These are phyloP conservation scores for Nemania abortiva DNA, from an alignment of 2,329 filamentous ascomycete genomes.

Conservation along the genomic window DNA sequence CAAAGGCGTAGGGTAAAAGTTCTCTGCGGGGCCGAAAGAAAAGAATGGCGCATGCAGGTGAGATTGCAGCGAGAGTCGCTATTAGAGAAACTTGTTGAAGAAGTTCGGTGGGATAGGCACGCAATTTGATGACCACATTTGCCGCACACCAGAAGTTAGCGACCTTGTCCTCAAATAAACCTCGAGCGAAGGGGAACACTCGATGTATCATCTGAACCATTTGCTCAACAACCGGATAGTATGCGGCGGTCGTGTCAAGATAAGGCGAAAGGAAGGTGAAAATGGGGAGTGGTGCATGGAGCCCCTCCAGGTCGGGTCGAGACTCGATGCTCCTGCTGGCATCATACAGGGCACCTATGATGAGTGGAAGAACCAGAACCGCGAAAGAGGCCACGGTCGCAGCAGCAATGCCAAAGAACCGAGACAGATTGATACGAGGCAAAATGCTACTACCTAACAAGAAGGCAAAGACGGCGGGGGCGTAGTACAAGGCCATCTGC, in stretches of 20 bases:
- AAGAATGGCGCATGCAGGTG: conserved; percentile 82
- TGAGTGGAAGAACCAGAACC: conserved; percentile 79
- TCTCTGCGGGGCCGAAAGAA: conserved; percentile 82
- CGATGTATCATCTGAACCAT: conserved; percentile 86
- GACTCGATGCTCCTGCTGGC: conserved; percentile 71
- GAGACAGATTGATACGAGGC: conserved; percentile 74
- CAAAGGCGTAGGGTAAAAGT: conserved; percentile 82
- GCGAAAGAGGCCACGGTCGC: conserved; percentile 80
- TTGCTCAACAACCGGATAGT: conserved; percentile 83
- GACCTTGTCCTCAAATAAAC: conserved; percentile 98
- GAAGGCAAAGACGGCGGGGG: conserved; percentile 91
- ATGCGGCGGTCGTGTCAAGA: conserved; percentile 73
- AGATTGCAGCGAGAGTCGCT: conserved; percentile 80
- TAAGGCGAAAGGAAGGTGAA: conserved; percentile 69
- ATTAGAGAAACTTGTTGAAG: conserved; percentile 82
- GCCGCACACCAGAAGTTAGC: conserved; percentile 98
- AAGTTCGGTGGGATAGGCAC: conserved; percentile 75
- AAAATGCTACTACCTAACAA: conserved; percentile 88
- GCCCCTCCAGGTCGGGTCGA: conserved; percentile 67
- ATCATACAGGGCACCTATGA: conserved; percentile 78
- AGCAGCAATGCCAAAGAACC: conserved; percentile 80
- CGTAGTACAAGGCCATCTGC: conserved; percentile 99
- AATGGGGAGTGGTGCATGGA: conserved; percentile 72
- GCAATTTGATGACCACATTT: conserved; percentile 89
- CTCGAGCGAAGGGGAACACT: conserved; percentile 96